Base-by-base conservation (phyloP, 352 stramenopile species). In the Pythium inflatum region DNA sequence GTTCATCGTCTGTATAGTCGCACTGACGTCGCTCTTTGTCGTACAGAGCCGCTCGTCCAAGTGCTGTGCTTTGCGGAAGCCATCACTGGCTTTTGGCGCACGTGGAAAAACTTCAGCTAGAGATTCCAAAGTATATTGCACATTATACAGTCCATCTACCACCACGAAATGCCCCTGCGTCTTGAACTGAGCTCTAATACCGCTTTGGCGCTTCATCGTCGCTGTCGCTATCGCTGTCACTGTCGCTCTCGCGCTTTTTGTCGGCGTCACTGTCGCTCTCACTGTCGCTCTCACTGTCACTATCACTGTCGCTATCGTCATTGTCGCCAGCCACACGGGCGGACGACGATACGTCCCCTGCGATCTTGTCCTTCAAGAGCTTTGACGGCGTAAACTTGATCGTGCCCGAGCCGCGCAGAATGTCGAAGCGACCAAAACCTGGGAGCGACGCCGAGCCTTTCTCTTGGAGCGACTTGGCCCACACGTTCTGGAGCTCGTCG, bases 1-100 rank as follows among this genome's bases (percentile, higher is more conserved):
- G 31, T 30, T 65, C n/a, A 30, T 25, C 24, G 11, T 36, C 2
- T 43, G 18, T 71, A 56, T 20, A 41, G 11, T 38, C 11, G 14
- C 49, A 43, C 13, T n/a, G 12, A 27, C 6, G 5, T 30, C 22
- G n/a, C 3, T 55, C 27, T 45, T 27, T 66, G 4, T n/a, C 14
- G 18, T 14, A 40, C 38, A 92, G 86, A 93, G 58, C 81, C 79
- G 36, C 31, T 91, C 27, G 85, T 93, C 41, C 84, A 87, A 56
- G 81, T 92, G 66, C 77, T 91, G 20, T 92, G 84, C 62, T 90
- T 91, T 38, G 70, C 79, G 3, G 88, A 95, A 70, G 76, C 85
- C 24, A 70, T 76, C 14, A 43, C 90, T 40, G 88, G 86, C 45
- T 76, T 93, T 13, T 95, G 86, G 86, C 88, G 87, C 50, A 75